These are phyloP conservation scores for Zopfochytrium polystomum DNA, from an alignment of 371 early-diverging fungal species.

Conservation along the genomic window DNA sequence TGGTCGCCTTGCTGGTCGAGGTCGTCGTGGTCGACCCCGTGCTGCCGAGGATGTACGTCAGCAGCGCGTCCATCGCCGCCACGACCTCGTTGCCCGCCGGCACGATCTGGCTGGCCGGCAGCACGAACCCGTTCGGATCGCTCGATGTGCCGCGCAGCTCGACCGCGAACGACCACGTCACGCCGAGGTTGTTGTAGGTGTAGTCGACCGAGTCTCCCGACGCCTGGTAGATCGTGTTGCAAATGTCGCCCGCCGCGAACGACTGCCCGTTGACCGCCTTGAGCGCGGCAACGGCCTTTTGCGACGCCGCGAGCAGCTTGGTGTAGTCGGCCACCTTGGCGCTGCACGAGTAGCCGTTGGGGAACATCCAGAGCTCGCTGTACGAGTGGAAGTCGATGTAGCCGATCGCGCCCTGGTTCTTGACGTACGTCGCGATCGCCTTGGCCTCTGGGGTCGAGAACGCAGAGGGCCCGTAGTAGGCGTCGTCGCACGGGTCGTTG, in stretches of 20 bases:
- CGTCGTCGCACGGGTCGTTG: conserved; percentile 17
- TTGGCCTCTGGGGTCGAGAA: conserved; percentile 26
- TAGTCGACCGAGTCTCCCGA: conserved; percentile 25
- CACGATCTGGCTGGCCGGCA: conserved; percentile 36
- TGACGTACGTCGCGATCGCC: conserved; percentile 48
- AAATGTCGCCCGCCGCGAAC: conserved; percentile 27
- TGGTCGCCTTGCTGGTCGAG: too few relatives aligned
- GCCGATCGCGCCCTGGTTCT: conserved; percentile 19
- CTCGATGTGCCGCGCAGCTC: conserved; percentile 33
- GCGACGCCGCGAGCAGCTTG: conserved; percentile 12
- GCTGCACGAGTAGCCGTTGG: conserved; percentile 28
- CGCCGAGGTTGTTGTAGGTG: conserved; percentile 24
- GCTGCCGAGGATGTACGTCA: too few relatives aligned
- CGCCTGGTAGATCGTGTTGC: conserved; percentile 33
- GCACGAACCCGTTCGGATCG: conserved; percentile 25
- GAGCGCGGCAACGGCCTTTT: conserved; percentile 20
- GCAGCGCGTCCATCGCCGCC: too few relatives aligned
- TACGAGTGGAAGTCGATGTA: conserved; percentile 56
- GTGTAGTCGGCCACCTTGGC: conserved; percentile 23
- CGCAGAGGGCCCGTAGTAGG: conserved; percentile 19
- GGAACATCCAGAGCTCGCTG: conserved; percentile 32
- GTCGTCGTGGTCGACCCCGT: too few relatives aligned
- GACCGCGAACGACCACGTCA: conserved; percentile 28
- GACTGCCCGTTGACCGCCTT: conserved; percentile 13
- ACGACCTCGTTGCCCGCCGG: conserved; percentile 36